phyloP scores from a whole-genome alignment of 1,284 basidiomycete genomes.

The Heimioporus retisporus region DNA sequence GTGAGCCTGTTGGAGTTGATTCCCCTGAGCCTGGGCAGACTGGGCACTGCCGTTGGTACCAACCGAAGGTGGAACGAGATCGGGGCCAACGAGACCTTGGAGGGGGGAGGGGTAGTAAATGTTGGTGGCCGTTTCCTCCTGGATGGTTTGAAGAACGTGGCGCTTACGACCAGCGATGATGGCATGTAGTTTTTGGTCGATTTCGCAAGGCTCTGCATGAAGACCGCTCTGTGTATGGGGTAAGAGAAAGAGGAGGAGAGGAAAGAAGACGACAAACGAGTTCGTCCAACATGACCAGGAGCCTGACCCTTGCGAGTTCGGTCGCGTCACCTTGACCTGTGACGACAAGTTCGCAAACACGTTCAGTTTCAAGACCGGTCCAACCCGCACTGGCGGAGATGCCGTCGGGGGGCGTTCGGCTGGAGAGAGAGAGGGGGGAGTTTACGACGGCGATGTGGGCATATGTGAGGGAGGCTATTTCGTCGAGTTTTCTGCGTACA shows the following conservation, averaged over 20 bases:
- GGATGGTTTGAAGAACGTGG: slow-evolving; percentile 89
- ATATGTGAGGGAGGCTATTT: slow-evolving; percentile 89
- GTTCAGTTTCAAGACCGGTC: slow-evolving; percentile 94
- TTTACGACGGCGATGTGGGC: slow-evolving; percentile 94
- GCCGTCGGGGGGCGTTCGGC: slow-evolving; percentile 77
- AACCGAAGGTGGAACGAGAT: slow-evolving; percentile 52
- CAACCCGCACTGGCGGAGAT: slow-evolving; percentile 80
- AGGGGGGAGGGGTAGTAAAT: slow-evolving; percentile 95
- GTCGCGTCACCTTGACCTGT: slow-evolving; percentile 92
- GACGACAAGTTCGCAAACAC: slow-evolving; percentile 93
- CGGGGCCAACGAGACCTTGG: slow-evolving; percentile 85
- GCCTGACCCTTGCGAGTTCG: slow-evolving; percentile 89
- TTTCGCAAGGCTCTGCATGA: slow-evolving; percentile 92
- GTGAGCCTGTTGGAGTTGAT: slow-evolving; percentile 45
- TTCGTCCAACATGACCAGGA: slow-evolving; percentile 96
- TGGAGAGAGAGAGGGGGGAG: slow-evolving; percentile 76
- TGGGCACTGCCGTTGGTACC: slow-evolving; percentile 43
- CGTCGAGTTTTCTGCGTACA: slow-evolving; percentile 90
- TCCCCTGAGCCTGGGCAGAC: slow-evolving; percentile 28
- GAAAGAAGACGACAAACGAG: slow-evolving; percentile 65
- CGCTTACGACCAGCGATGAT: slow-evolving; percentile 96
- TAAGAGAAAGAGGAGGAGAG: slow-evolving; percentile 1
- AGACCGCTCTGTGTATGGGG: slow-evolving; percentile 75
- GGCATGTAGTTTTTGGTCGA: slow-evolving; percentile 95
- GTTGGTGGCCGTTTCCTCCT: slow-evolving; percentile 98